phyloP scores from a whole-genome alignment of 345 rosid genomes.

The Euphorbia peplus region DNA sequence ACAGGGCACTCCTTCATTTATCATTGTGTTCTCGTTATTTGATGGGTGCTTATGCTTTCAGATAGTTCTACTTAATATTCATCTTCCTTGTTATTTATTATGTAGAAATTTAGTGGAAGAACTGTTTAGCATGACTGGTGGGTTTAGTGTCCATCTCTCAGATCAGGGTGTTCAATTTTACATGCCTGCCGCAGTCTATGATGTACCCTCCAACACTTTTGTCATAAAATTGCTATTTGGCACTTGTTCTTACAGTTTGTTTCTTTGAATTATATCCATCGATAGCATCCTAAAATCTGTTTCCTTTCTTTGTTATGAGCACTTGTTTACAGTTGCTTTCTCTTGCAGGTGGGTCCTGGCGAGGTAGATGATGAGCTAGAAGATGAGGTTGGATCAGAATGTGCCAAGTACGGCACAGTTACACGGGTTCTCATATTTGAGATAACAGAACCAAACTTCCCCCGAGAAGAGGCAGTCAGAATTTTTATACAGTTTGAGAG shows the following conservation, averaged over 20 bases:
- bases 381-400: conserved; percentile 93
- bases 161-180: too few relatives aligned
- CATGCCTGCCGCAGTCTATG: not conserved
- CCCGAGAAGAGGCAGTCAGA: conserved; percentile 82
- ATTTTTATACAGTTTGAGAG: conserved; percentile 94
- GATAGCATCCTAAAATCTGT: not conserved
- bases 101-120: not conserved
- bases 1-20: not conserved
- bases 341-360: conserved; percentile 89
- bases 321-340: conserved; percentile 18
- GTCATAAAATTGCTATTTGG: not conserved
- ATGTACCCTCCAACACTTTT: not conserved
- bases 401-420: conserved; percentile 84
- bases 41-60: not conserved
- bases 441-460: conserved; percentile 90
- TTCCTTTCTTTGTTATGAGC: not conserved
- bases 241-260: not conserved
- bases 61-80: not conserved
- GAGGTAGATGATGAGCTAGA: conserved; percentile 98
- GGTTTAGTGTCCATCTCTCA: not conserved
- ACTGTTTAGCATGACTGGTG: not conserved
- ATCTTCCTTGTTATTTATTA: not conserved
- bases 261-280: not conserved
- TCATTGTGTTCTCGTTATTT: not conserved
- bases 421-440: conserved; percentile 95